Percentiles rank a stretch among this genome's conserved stretches.
These are phyloP conservation scores for Hymenoscyphus occultus DNA, from an alignment of 2,329 filamentous ascomycete genomes.

Conservation along the genomic window DNA sequence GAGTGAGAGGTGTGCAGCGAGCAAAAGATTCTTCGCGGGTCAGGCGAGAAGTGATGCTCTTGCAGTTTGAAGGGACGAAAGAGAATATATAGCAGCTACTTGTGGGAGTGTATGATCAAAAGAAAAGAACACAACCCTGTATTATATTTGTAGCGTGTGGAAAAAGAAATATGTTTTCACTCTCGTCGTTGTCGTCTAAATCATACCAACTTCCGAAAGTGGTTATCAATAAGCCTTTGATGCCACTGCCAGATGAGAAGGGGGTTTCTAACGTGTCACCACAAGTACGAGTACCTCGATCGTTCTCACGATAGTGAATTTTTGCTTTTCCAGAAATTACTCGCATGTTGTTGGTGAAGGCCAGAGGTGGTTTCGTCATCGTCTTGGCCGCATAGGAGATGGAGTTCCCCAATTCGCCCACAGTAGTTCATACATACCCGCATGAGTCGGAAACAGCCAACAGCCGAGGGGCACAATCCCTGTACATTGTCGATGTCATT, in stretches of 20 bases:
- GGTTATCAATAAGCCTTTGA: neutral
- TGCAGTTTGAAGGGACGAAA: conserved; percentile 18
- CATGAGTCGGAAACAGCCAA: neutral
- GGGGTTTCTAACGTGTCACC: too few relatives aligned
- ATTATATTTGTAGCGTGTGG: neutral
- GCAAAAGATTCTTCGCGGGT: conserved; percentile 60
- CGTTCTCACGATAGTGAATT: neutral
- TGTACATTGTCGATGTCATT: conserved; percentile 3
- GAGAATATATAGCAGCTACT: neutral
- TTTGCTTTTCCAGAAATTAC: too few relatives aligned
- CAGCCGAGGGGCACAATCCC: neutral
- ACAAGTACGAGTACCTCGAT: neutral
- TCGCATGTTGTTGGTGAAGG: neutral
- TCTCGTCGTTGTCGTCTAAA: neutral
- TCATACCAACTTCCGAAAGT: neutral
- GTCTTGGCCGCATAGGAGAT: neutral
- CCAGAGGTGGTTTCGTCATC: neutral
- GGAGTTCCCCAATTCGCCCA: neutral
- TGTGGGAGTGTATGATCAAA: conserved; percentile 1
- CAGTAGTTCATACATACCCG: neutral
- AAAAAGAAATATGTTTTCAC: neutral
- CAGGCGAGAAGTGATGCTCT: conserved; percentile 19
- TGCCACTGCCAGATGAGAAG: neutral
- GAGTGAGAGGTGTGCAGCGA: conserved; percentile 81
- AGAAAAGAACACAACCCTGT: neutral